Evolutionary conservation across 2,329 filamentous ascomycete species (phyloP).

Genomic region (Sporothrix luriei): DNA sequence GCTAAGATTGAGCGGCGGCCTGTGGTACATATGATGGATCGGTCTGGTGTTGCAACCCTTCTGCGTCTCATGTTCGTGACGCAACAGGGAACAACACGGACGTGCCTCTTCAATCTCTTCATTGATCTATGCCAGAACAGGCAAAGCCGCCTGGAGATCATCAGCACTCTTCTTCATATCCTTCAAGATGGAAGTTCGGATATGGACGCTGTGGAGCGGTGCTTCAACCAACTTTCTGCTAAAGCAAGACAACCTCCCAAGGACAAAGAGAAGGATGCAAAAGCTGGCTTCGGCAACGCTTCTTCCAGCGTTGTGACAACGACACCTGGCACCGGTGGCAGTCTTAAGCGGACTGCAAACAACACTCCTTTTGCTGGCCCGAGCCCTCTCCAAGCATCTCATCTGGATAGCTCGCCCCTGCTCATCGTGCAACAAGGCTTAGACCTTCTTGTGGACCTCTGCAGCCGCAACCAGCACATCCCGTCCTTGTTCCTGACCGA

Average conservation of each 20-base stretch:
- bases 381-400: slow-evolving; percentile 52
- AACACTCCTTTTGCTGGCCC: slow-evolving; percentile 61
- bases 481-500: slow-evolving; percentile 92
- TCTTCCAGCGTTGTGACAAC: slow-evolving; percentile 55
- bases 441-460: slow-evolving; percentile 79
- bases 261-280: slow-evolving; percentile 48
- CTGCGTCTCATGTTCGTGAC: slow-evolving; percentile 98
- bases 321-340: slow-evolving; percentile 68
- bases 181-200: slow-evolving; percentile 94
- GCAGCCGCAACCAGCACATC: slow-evolving; percentile 81
- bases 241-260: slow-evolving; percentile 78
- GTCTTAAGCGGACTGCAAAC: slow-evolving; percentile 61
- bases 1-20: slow-evolving; percentile 74
- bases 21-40: slow-evolving; percentile 95
- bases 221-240: slow-evolving; percentile 89
- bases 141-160: slow-evolving; percentile 91
- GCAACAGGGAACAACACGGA: slow-evolving; percentile 82
- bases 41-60: slow-evolving; percentile 91
- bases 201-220: slow-evolving; percentile 89
- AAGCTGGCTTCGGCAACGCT: background rate
- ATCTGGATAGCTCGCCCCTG: slow-evolving; percentile 87
- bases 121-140: slow-evolving; percentile 92
- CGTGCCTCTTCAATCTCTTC: slow-evolving; percentile 82
- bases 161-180: slow-evolving; percentile 89
- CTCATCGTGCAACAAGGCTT: slow-evolving; percentile 96